Evolutionary conservation across 2,329 filamentous ascomycete species (phyloP).

Genomic region (Ascochyta clinopodiicola): DNA sequence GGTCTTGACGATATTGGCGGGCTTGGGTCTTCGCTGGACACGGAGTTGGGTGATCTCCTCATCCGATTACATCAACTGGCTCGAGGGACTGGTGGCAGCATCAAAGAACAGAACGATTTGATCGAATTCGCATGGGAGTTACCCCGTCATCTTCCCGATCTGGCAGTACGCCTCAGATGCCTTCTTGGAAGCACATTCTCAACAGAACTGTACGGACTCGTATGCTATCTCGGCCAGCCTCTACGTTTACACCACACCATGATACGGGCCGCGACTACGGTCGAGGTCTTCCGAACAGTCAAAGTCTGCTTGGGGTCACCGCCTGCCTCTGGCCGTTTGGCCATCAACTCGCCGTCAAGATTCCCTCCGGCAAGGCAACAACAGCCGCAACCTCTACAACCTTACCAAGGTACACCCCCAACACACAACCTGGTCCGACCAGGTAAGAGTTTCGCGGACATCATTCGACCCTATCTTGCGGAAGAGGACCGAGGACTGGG

Average conservation of each 20-base stretch:
- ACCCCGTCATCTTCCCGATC: background rate
- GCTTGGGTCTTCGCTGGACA: background rate
- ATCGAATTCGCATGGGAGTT: conserved; percentile 1
- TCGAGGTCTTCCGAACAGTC: background rate
- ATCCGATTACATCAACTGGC: conserved; percentile 5
- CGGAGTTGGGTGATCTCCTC: conserved; percentile 2
- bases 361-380: background rate
- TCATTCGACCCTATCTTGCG: background rate
- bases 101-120: conserved; percentile 1
- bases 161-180: conserved; percentile 1
- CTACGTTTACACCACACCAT: conserved; percentile 14
- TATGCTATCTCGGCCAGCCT: conserved; percentile 17
- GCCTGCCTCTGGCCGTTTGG: background rate
- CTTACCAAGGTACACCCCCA: background rate
- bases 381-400: background rate
- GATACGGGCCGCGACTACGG: background rate
- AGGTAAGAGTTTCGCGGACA: background rate
- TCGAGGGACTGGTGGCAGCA: background rate
- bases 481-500: background rate
- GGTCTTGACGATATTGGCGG: conserved; percentile 6
- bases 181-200: conserved; percentile 17
- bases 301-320: background rate
- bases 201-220: conserved; percentile 10
- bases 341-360: background rate
- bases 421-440: background rate